Conservation (phyloP, 805 yeast genomes). For the Wickerhamiella vanderwaltii region DNA sequence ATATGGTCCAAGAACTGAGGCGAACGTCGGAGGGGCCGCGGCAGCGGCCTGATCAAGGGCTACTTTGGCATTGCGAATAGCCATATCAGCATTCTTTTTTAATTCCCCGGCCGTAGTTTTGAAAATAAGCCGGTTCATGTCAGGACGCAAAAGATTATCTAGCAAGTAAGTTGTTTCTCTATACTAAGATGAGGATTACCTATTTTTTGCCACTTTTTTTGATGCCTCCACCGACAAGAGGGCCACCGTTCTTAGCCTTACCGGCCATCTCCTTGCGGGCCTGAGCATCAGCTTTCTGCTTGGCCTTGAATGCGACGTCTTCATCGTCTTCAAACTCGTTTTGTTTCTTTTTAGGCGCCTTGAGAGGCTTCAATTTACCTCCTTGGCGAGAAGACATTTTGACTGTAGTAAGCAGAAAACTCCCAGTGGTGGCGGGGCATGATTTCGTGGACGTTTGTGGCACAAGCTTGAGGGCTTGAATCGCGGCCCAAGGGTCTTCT, state of each 20-base stretch:
- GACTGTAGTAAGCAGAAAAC: neutral
- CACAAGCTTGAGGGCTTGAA: no score
- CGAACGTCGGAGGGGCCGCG: conserved; percentile 7
- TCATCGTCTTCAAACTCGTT: conserved; percentile 63
- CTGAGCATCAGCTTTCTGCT: conserved; percentile 88
- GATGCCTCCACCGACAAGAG: conserved; percentile 87
- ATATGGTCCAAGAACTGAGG: conserved; percentile 3
- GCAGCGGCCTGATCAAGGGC: conserved; percentile 6
- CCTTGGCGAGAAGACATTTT: conserved; percentile 93
- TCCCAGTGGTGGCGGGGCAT: no score
- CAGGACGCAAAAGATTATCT: no score
- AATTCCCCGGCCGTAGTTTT: conserved; percentile 6
- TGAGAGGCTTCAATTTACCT: conserved; percentile 83
- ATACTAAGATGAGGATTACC: no score
- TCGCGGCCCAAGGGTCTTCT: no score
- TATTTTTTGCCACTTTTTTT: conserved; percentile 47
- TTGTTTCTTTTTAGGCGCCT: conserved; percentile 75
- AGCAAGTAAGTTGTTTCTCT: no score
- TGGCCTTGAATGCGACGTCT: conserved; percentile 79
- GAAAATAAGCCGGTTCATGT: conserved; percentile 5
- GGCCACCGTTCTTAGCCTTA: conserved; percentile 81
- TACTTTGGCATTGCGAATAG: neutral
- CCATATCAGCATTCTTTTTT: neutral
- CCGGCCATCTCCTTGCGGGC: conserved; percentile 85
- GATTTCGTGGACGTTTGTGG: no score